Evolutionary conservation across 2,329 filamentous ascomycete species (phyloP).

Genomic region (Penicillium hordei): DNA sequence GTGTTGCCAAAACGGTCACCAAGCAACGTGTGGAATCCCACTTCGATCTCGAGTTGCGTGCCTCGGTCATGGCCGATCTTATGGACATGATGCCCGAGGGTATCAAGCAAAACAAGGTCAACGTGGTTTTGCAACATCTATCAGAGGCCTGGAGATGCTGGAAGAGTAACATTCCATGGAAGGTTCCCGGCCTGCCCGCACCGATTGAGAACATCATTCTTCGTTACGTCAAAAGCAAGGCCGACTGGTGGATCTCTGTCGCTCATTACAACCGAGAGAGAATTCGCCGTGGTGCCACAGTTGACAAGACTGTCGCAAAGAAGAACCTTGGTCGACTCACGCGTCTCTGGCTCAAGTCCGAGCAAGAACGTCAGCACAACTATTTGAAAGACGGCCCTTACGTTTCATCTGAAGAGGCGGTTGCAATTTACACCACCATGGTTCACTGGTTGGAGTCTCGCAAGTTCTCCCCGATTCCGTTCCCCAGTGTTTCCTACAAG

Average conservation of each 20-base stretch:
- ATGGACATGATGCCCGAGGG: conserved; percentile 99
- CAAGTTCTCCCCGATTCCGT: conserved; percentile 98
- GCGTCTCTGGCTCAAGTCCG: conserved; percentile 93
- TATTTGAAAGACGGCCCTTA: conserved; percentile 99
- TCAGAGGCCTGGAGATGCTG: conserved; percentile 99
- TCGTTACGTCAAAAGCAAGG: conserved; percentile 98
- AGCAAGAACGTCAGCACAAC: conserved; percentile 98
- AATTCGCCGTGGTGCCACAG: conserved; percentile 91
- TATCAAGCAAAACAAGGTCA: conserved; percentile 99
- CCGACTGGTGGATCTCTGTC: conserved; percentile 99
- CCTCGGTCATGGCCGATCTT: conserved; percentile 96
- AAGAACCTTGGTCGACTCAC: conserved; percentile 97
- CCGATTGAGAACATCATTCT: conserved; percentile 99
- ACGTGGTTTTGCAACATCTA: conserved; percentile 93
- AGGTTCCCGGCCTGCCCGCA: conserved; percentile 91
- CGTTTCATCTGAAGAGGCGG: conserved; percentile 95
- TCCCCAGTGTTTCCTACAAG: conserved; percentile 98
- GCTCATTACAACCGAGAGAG: conserved; percentile 98
- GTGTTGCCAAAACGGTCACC: conserved; percentile 97
- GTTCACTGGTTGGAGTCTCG: conserved; percentile 98
- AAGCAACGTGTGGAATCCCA: conserved; percentile 99
- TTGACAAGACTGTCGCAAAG: conserved; percentile 99
- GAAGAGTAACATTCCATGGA: conserved; percentile 99
- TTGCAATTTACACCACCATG: conserved; percentile 97
- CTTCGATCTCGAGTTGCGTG: conserved; percentile 93